A percentile compares a stretch with the other conserved stretches of the same genome.
phyloP scores from a whole-genome alignment of 495 filamentous ascomycete genomes.

The Bombardia bombarda region DNA sequence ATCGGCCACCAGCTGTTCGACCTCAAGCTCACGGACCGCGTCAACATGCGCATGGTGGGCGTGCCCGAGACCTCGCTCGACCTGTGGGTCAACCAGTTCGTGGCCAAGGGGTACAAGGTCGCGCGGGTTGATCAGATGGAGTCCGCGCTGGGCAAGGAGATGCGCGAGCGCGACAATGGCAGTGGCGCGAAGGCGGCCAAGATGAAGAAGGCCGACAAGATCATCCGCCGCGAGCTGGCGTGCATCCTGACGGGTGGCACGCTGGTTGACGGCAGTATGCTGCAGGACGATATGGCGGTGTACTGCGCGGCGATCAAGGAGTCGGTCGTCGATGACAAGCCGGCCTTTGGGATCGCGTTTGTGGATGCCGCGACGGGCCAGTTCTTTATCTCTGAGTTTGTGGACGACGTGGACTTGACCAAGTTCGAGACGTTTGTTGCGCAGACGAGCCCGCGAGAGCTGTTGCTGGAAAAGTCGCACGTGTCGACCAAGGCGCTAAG shows the following conservation, averaged over 20 bases:
- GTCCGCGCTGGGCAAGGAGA: slow-evolving; percentile 91
- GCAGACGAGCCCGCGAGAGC: slow-evolving; percentile 81
- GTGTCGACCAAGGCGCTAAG: slow-evolving; percentile 78
- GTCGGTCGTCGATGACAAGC: slow-evolving; percentile 62
- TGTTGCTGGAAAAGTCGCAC: slow-evolving; percentile 82
- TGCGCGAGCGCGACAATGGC: slow-evolving; percentile 75
- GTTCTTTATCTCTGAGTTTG: slow-evolving; percentile 85
- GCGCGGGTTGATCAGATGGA: slow-evolving; percentile 95
- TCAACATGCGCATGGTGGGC: slow-evolving; percentile 99
- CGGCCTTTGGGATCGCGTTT: slow-evolving; percentile 86
- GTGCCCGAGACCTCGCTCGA: slow-evolving; percentile 86
- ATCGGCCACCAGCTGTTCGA: slow-evolving; percentile 97
- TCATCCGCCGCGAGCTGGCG: slow-evolving; percentile 84
- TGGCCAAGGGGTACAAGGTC: slow-evolving; percentile 92
- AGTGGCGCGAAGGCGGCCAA: slow-evolving; percentile 30
- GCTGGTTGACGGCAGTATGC: slow-evolving; percentile 90
- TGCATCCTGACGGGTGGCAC: slow-evolving; percentile 89
- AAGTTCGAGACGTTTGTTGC: slow-evolving; percentile 98
- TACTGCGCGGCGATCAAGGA: slow-evolving; percentile 98
- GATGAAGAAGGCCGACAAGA: slow-evolving; percentile 67
- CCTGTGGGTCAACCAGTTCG: slow-evolving; percentile 91
- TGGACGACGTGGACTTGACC: slow-evolving; percentile 88
- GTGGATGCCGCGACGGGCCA: slow-evolving; percentile 95
- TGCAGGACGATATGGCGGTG: slow-evolving; percentile 95
- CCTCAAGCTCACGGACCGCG: slow-evolving; percentile 92